Percentiles rank a stretch among this genome's conserved stretches.
These are phyloP conservation scores for Vigna reflexopilosa DNA, from an alignment of 306 rosid species.

Conservation along the genomic window DNA sequence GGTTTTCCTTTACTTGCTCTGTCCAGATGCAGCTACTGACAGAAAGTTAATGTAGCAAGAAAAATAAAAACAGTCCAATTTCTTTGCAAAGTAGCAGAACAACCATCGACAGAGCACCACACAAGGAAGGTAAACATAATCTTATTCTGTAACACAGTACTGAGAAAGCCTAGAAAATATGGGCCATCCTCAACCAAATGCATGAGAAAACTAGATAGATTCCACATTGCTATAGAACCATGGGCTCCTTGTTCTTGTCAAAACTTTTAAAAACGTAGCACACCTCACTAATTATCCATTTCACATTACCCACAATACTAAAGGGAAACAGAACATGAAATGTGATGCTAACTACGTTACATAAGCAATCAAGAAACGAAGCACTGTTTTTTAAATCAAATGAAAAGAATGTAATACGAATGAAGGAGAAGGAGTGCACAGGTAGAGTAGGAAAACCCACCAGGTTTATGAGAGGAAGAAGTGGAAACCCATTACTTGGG, in stretches of 20 bases:
- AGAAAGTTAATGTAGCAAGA: slow-evolving; percentile 26
- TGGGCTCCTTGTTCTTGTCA: slow-evolving; percentile 14
- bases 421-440: too few species aligned
- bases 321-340: slow-evolving; percentile 29
- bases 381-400: not conserved
- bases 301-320: slow-evolving; percentile 23
- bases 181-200: not conserved
- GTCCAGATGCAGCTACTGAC: slow-evolving; percentile 8
- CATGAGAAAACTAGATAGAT: slow-evolving; percentile 28
- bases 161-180: not conserved
- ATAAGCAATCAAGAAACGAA: slow-evolving; percentile 26
- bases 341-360: slow-evolving; percentile 18
- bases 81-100: slow-evolving; percentile 18
- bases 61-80: not conserved
- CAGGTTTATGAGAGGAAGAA: too few species aligned
- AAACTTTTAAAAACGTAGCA: not conserved
- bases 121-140: slow-evolving; percentile 10
- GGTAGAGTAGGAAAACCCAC: too few species aligned
- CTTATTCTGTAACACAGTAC: not conserved
- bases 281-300: slow-evolving; percentile 1
- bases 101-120: slow-evolving; percentile 12
- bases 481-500: too few species aligned
- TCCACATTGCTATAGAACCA: slow-evolving; percentile 13
- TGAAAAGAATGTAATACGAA: too few species aligned
- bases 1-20: slow-evolving; percentile 12